Conservation (phyloP, 306 rosid species). For the Corylus heterophylla region DNA sequence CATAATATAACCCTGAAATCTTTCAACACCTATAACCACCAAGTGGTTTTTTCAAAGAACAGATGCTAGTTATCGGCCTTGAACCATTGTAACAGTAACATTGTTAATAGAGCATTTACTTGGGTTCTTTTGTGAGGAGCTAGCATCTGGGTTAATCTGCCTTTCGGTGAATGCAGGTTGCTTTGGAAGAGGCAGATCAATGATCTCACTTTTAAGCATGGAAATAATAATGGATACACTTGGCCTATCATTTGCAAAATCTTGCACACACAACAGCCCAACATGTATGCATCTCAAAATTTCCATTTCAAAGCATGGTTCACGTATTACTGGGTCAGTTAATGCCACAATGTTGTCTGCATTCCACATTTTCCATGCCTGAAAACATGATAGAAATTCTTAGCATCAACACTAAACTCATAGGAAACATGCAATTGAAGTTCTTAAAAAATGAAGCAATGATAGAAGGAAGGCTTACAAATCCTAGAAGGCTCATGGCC, state of each 20-base stretch:
- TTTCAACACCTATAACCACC: too few relatives aligned
- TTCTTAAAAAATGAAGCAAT: not conserved
- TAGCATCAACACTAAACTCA: not conserved
- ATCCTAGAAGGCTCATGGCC: conserved; percentile 21
- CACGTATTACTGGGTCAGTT: not conserved
- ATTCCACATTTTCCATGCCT: not conserved
- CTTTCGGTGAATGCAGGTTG: not conserved
- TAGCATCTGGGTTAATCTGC: not conserved
- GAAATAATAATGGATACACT: too few relatives aligned
- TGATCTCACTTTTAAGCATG: too few relatives aligned
- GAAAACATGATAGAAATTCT: not conserved
- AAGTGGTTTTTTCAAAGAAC: too few relatives aligned
- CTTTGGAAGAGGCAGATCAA: not conserved
- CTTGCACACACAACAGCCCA: too few relatives aligned
- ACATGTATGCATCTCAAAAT: too few relatives aligned
- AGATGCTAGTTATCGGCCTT: not conserved
- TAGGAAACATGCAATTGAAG: not conserved
- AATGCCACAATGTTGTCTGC: not conserved
- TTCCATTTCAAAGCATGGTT: not conserved
- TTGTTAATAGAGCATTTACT: not conserved
- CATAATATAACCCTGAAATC: too few relatives aligned
- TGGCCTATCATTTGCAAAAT: too few relatives aligned
- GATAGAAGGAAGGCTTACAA: conserved; percentile 9
- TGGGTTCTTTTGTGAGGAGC: not conserved
- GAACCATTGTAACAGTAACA: not conserved